Conservation (phyloP, 495 filamentous ascomycete species). For the Podospora australis region DNA sequence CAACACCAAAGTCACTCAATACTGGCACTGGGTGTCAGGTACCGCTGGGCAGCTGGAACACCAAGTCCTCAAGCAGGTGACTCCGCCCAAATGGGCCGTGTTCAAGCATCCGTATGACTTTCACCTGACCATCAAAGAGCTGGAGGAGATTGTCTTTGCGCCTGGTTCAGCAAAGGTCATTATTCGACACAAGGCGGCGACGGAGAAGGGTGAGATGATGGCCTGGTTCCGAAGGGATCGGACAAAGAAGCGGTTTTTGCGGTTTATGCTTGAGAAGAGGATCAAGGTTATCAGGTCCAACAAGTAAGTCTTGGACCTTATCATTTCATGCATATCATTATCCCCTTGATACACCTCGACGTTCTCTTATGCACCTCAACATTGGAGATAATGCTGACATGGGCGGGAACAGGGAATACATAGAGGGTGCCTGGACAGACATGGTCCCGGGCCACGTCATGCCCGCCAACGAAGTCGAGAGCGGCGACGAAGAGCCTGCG, state of each 20-base stretch:
- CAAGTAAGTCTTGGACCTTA: slow-evolving; percentile 21
- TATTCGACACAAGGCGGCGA: slow-evolving; percentile 21
- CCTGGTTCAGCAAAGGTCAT: slow-evolving; percentile 25
- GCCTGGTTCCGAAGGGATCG: slow-evolving; percentile 40
- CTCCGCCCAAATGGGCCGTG: slow-evolving; percentile 36
- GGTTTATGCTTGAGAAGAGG: slow-evolving; percentile 33
- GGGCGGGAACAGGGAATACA: slow-evolving; percentile 2
- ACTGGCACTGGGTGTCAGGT: slow-evolving; percentile 38
- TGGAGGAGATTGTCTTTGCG: slow-evolving; percentile 33
- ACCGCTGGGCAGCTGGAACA: slow-evolving; percentile 30
- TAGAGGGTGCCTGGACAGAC: slow-evolving; percentile 1
- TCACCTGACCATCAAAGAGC: slow-evolving; percentile 31
- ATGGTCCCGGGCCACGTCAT: background rate
- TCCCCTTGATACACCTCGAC: background rate
- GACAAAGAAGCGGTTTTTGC: slow-evolving; percentile 41
- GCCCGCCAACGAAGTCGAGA: background rate
- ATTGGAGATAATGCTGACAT: background rate
- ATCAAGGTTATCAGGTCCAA: slow-evolving; percentile 29
- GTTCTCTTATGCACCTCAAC: background rate
- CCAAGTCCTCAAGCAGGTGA: slow-evolving; percentile 38
- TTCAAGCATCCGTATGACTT: slow-evolving; percentile 43
- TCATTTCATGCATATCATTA: background rate
- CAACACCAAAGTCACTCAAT: slow-evolving; percentile 39
- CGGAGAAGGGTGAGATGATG: slow-evolving; percentile 29
- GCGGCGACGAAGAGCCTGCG: too few species aligned